Evolutionary conservation across 2,329 filamentous ascomycete species (phyloP), one percentile per base, ranked within the genome.

Genomic region (Beauveria bassiana): DNA sequence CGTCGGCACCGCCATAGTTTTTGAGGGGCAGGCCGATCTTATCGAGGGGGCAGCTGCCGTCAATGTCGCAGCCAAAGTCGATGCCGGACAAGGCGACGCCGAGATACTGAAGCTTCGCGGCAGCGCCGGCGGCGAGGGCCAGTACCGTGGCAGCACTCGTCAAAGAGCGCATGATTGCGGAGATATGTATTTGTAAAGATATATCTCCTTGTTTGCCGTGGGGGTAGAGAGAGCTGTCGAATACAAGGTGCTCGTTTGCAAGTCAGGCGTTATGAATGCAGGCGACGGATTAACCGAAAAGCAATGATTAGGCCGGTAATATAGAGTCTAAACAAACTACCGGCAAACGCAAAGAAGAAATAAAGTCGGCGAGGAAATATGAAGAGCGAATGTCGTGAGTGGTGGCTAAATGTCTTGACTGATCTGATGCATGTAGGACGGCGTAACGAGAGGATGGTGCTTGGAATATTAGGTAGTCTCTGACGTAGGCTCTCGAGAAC

Each of bases 41-140:
- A 16, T 67, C 66, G 5, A 67, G 64, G 1, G 75, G 74, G 68
- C 77, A 78, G 50, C 67, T 72, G 61, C 76, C 77, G 72, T 79
- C 73, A 56, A 77, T 79, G 58, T 74, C 70, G 61, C 78, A 80
- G 5, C 78, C 78, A 68, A 80, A 79, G 62, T 81, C 78, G 43
- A 77, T 78, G 61, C 78, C 78, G 5, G 78, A 73, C 60, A 80
- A 77, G 26, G 77, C 76, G 8, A 80, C 75, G 50, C 78, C 65
- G 56, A 68, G 60, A 38, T 66, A 68, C 38, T 62, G 46, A 24
- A 62, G 54, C 42, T 62, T 58, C 20, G 61, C 61, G n/a, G 54
- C 51, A 8, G 54, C 57, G 31, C 47, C 24, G 38, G 62, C 59
- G 8, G 54, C 62, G 12, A 66, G 54, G 57, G 61, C 63, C 59